Conservation (phyloP, 805 yeast genomes). For the Metschnikowia henanensis region DNA sequence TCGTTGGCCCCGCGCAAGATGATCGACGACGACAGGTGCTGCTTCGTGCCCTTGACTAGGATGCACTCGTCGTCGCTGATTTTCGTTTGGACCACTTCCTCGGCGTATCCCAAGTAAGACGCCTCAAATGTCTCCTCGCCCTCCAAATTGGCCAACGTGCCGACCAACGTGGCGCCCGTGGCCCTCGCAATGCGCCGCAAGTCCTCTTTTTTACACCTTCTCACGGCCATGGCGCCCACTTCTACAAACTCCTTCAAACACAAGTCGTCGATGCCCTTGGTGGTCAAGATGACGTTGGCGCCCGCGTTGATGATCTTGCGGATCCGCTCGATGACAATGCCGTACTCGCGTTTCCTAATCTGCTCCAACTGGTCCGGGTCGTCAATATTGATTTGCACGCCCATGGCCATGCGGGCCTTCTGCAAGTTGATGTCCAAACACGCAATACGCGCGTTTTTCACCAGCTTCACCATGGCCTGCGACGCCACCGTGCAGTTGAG, state of each 20-base stretch:
- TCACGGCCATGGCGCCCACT: no score
- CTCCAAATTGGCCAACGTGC: no score
- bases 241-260: no score
- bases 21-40: conserved; percentile 95
- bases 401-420: conserved; percentile 97
- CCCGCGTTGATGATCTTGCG: conserved; percentile 86
- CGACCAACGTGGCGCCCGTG: conserved; percentile 96
- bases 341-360: conserved; percentile 90
- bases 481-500: conserved; percentile 96
- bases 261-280: conserved; percentile 97
- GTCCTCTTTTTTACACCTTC: no score
- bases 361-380: conserved; percentile 92
- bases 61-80: no score
- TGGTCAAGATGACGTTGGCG: conserved; percentile 87
- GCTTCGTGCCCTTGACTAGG: no score
- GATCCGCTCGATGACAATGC: conserved; percentile 86
- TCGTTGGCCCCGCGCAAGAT: conserved; percentile 69
- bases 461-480: conserved; percentile 86
- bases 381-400: conserved; percentile 94
- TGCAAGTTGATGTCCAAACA: conserved; percentile 90
- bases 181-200: conserved; percentile 97
- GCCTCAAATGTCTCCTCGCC: no score
- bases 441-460: conserved; percentile 77
- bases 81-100: no score
- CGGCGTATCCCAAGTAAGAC: no score